Base-by-base conservation (phyloP, 805 yeast species). In the Saccharomyces mikatae region DNA sequence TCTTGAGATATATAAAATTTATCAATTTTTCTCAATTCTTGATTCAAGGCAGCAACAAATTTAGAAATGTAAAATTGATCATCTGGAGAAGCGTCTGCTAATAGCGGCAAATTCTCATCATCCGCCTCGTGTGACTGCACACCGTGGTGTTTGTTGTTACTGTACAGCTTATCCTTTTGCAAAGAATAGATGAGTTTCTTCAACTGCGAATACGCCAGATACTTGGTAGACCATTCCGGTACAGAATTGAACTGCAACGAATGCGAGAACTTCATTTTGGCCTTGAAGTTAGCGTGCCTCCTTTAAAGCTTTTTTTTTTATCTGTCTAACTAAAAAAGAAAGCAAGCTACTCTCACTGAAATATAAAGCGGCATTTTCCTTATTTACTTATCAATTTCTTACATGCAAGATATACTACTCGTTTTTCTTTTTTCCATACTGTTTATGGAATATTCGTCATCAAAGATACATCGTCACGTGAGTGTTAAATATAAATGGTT, bases 161-260 rank as follows among this genome's bases (percentile, higher is more conserved):
- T 32, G 49, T 70, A 70, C 46, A 70, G 56, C 56, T 69, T 63
- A 52, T 87, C 89, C 63, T 91, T 78, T 66, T 94, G 97, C 49
- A 92, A 76, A 17, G 83, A 76, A 69, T 91, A 92, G 29, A 91
- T 87, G 46, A 87, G 78, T 72, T 88, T 89, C 70, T 94, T 92
- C 56, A 94, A 75, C 41, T 87, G 84, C 1, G 96, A 87, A 71
- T 92, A 92, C 53, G 95, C 91, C 54, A 92, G 84, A 71, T 92
- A 92, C 68, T 87, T 83, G 28, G 96, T 84, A 11, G 96, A 82
- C 99, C 99, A 92, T 70, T 94, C 98, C 1, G 99, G 97, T 4
- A 94, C 98, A 26, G 98, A 96, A 71, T 92, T 92, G 73, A 92
- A 91, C 77, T 92, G 97, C 59, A 92, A 74, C 5, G 97, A 88